Conservation (phyloP, 805 yeast species). For the Lachancea quebecensis region DNA sequence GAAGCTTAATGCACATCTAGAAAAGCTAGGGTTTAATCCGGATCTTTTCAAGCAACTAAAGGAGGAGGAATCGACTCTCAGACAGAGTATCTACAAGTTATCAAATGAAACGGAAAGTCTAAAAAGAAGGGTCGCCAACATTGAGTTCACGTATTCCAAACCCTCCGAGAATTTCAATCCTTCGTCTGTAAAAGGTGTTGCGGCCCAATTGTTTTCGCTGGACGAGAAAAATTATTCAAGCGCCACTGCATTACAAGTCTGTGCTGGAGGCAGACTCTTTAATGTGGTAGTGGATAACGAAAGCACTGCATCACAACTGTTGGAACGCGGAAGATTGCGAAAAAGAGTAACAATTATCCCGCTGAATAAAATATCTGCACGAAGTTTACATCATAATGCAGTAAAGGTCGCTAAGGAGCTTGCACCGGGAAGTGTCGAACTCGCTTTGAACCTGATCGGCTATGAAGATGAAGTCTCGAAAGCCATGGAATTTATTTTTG, state of each 20-base stretch:
- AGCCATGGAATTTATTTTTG: slow-evolving; percentile 92
- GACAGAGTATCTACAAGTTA: slow-evolving; percentile 39
- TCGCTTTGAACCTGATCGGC: slow-evolving; percentile 77
- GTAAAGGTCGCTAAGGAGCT: slow-evolving; percentile 63
- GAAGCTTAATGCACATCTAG: slow-evolving; percentile 37
- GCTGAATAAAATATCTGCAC: slow-evolving; percentile 70
- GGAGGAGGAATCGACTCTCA: slow-evolving; percentile 38
- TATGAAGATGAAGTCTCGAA: slow-evolving; percentile 61
- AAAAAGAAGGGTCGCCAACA: slow-evolving; percentile 57
- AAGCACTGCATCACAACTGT: slow-evolving; percentile 70
- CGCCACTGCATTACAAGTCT: slow-evolving; percentile 80
- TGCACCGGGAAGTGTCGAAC: slow-evolving; percentile 79
- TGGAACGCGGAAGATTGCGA: slow-evolving; percentile 70
- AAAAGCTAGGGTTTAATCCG: slow-evolving; percentile 52
- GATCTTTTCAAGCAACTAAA: slow-evolving; percentile 38
- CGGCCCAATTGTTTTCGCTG: slow-evolving; percentile 73
- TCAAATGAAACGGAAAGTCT: slow-evolving; percentile 45
- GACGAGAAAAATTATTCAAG: slow-evolving; percentile 49
- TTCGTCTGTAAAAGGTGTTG: slow-evolving; percentile 72
- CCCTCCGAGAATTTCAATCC: slow-evolving; percentile 59
- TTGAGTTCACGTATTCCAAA: slow-evolving; percentile 65
- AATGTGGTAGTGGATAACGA: slow-evolving; percentile 90
- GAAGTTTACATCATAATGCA: slow-evolving; percentile 43
- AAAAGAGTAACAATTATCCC: slow-evolving; percentile 90
- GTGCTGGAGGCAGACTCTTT: slow-evolving; percentile 88